A percentile compares a stretch with the other conserved stretches of the same genome.
These are phyloP conservation scores for Dianthus caryophyllus DNA, from an alignment of 148 eudicot species.

Conservation along the genomic window DNA sequence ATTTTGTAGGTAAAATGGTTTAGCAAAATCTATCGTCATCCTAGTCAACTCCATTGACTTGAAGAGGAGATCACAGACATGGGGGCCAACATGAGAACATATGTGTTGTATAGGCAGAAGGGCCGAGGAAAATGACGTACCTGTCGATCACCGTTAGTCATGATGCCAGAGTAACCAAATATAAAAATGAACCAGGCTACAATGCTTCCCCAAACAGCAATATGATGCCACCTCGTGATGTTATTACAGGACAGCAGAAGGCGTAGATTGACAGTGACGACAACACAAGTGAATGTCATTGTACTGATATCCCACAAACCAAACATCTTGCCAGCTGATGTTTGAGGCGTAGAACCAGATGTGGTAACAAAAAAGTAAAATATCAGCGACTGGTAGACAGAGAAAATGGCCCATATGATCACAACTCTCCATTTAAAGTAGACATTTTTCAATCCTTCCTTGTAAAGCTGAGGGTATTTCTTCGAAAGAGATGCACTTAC, in stretches of 20 bases:
- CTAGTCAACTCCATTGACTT: not conserved
- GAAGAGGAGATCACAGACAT: not conserved
- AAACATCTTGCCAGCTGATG: conserved; percentile 77
- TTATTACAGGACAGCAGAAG: conserved; percentile 88
- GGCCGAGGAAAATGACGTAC: conserved; percentile 25
- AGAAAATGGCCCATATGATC: conserved; percentile 59
- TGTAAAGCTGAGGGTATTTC: conserved; percentile 83
- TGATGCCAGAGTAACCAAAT: conserved; percentile 66
- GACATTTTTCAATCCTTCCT: conserved; percentile 74
- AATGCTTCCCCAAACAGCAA: conserved; percentile 91
- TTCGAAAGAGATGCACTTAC: conserved; percentile 85
- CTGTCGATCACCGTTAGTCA: conserved; percentile 41
- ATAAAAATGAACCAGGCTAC: conserved; percentile 70
- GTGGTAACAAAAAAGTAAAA: conserved; percentile 58
- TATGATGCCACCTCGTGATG: conserved; percentile 86
- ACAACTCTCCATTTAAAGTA: conserved; percentile 80
- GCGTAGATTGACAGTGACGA: conserved; percentile 84
- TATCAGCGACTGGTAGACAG: conserved; percentile 73
- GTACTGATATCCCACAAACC: conserved; percentile 98
- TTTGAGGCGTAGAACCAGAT: conserved; percentile 57
- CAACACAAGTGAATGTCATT: conserved; percentile 78
- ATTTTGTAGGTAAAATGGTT: not conserved
- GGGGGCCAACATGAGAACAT: not conserved
- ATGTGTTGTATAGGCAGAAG: not conserved
- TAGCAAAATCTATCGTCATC: not conserved